Conservation (phyloP, 129 eudicot species). For the Dittrichia graveolens region DNA sequence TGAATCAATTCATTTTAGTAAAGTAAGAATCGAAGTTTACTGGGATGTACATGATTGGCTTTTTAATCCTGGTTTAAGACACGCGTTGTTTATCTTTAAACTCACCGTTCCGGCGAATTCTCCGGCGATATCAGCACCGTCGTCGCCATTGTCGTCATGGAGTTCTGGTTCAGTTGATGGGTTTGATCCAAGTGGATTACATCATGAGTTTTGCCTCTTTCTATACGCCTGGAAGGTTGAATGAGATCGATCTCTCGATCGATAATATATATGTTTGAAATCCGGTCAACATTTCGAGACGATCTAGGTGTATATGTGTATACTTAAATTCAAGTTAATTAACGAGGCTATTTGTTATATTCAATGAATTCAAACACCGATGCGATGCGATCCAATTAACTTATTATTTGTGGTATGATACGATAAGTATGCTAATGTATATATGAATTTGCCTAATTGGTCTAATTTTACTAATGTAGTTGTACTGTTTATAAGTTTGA, state of each 20-base stretch:
- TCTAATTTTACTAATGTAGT: no score
- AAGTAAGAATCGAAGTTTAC: slow-evolving; percentile 67
- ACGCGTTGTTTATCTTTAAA: slow-evolving; percentile 83
- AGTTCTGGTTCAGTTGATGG: slow-evolving; percentile 63
- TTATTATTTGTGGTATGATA: neutral
- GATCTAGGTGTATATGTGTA: slow-evolving; percentile 14
- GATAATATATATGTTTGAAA: neutral
- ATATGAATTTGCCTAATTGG: neutral
- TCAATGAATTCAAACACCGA: neutral
- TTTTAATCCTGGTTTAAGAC: slow-evolving; percentile 82
- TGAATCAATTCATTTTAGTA: slow-evolving; percentile 53
- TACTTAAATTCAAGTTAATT: neutral
- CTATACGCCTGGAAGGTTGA: slow-evolving; percentile 92
- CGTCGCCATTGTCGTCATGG: slow-evolving; percentile 43
- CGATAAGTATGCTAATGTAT: neutral
- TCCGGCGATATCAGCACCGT: slow-evolving; percentile 42
- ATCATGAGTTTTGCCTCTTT: slow-evolving; percentile 77
- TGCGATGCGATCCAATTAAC: neutral
- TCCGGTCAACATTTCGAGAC: neutral
- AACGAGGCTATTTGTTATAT: slow-evolving; percentile 10
- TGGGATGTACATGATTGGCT: slow-evolving; percentile 98
- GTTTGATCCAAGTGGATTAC: slow-evolving; percentile 45
- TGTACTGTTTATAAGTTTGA: no score
- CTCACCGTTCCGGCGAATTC: slow-evolving; percentile 44
- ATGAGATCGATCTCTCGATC: slow-evolving; percentile 1